Conservation (phyloP, 306 rosid genomes). For the Pterocarpus santalinus region DNA sequence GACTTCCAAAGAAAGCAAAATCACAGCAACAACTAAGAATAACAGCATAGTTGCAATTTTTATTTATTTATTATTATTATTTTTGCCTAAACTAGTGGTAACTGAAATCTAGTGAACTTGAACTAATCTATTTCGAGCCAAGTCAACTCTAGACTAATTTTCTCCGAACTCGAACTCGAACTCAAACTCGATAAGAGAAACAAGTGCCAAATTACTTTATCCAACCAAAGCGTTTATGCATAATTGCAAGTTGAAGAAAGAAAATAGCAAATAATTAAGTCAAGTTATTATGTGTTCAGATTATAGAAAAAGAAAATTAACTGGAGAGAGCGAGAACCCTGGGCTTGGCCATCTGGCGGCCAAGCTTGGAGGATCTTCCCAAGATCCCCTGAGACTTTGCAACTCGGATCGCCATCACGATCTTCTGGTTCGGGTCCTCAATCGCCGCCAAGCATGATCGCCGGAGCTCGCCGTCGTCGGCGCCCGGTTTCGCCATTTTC, state of each 20-base stretch:
- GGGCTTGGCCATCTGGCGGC: slow-evolving; percentile 97
- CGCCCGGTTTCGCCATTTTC: slow-evolving; percentile 93
- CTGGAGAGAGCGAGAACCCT: slow-evolving; percentile 98
- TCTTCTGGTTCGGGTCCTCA: slow-evolving; percentile 81
- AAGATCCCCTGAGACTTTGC: slow-evolving; percentile 81
- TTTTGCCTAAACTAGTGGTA: no score
- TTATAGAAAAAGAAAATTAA: slow-evolving; percentile 38
- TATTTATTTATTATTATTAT: no score
- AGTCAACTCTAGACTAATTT: no score
- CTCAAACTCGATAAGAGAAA: neutral
- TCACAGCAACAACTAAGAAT: no score
- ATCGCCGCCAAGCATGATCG: slow-evolving; percentile 96
- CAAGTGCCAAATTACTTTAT: no score
- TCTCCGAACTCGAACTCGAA: neutral
- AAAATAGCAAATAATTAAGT: no score
- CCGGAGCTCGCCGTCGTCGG: slow-evolving; percentile 90
- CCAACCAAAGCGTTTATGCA: neutral
- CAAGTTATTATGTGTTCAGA: no score
- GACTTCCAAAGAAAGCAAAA: no score
- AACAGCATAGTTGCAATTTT: no score
- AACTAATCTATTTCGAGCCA: no score
- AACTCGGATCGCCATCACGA: slow-evolving; percentile 85
- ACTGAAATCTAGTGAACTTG: no score
- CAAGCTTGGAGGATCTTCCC: slow-evolving; percentile 81
- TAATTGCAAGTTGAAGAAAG: neutral